Conservation (phyloP, 129 eudicot species). For the Tagetes erecta region DNA sequence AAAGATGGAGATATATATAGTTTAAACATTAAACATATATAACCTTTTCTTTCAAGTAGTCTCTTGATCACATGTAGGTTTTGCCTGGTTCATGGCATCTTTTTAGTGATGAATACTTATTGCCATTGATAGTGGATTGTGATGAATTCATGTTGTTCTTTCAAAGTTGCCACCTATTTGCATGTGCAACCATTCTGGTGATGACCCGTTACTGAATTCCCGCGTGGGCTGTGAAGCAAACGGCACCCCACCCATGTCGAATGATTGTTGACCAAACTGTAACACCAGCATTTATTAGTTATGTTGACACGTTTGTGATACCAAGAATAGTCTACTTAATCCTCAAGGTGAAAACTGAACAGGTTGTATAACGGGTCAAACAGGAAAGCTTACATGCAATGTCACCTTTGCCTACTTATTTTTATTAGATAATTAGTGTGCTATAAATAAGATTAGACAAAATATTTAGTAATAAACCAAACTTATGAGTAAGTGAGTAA, state of each 20-base stretch:
- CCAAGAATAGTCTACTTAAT: background rate
- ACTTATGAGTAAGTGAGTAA: background rate
- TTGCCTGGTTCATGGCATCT: conserved; percentile 21
- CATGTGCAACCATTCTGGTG: conserved; percentile 99
- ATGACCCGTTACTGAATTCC: conserved; percentile 74
- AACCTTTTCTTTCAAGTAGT: conserved; percentile 14
- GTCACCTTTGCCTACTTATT: background rate
- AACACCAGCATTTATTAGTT: conserved; percentile 23
- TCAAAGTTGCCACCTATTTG: conserved; percentile 89
- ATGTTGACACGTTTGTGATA: background rate
- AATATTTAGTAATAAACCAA: background rate
- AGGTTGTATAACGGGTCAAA: background rate
- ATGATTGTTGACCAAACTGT: conserved; percentile 86
- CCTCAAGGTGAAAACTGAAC: background rate
- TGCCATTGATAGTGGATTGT: conserved; percentile 8
- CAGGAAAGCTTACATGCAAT: background rate
- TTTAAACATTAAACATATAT: conserved; percentile 24
- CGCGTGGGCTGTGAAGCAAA: conserved; percentile 75
- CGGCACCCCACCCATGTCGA: conserved; percentile 58
- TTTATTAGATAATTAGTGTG: background rate
- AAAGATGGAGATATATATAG: conserved; percentile 33
- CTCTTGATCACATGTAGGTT: conserved; percentile 16
- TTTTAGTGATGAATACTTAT: conserved; percentile 7
- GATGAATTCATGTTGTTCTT: conserved; percentile 47
- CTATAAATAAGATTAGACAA: background rate